Conservation (phyloP, 208 protist genomes). For the Lotmaria passim region DNA sequence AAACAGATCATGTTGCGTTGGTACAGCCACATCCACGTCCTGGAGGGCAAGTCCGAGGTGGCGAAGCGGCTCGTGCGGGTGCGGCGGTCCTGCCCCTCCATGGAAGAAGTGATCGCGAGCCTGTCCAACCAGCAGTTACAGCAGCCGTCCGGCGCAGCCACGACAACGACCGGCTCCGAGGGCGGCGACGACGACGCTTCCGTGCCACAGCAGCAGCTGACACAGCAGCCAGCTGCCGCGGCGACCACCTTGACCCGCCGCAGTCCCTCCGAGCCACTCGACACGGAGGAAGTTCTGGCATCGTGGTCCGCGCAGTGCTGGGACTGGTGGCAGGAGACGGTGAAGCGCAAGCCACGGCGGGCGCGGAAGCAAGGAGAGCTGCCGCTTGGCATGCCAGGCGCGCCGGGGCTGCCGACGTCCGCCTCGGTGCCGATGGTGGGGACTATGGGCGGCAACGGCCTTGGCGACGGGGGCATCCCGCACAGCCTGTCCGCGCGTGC, state of each 20-base stretch:
- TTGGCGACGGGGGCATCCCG: constrained; percentile 7
- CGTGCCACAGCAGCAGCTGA: constrained; percentile 8
- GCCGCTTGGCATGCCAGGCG: constrained; percentile 4
- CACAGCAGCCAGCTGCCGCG: not conserved
- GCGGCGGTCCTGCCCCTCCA: constrained; percentile 33
- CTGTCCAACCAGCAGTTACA: constrained; percentile 29
- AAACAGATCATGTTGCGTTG: constrained; percentile 49
- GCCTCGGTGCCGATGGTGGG: constrained; percentile 25
- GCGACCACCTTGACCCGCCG: constrained; percentile 13
- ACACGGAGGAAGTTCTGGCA: constrained; percentile 29
- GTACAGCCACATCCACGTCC: constrained; percentile 54
- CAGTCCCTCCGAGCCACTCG: constrained; percentile 17
- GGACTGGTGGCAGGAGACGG: constrained; percentile 45
- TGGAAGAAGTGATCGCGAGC: constrained; percentile 32
- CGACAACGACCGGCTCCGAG: constrained; percentile 14
- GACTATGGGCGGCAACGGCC: constrained; percentile 8
- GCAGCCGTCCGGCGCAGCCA: constrained; percentile 15
- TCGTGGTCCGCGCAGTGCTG: constrained; percentile 37
- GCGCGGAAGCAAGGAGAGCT: constrained; percentile 36
- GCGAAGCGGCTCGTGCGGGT: constrained; percentile 31
- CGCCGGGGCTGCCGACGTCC: constrained; percentile 17
- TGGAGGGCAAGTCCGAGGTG: constrained; percentile 44
- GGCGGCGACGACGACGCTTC: constrained; percentile 25
- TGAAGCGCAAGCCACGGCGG: constrained; percentile 40
- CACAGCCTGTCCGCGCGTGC: constrained; percentile 25